These are phyloP conservation scores for Breynia disticha DNA, from an alignment of 441 rosid genomes.

Conservation along the genomic window DNA sequence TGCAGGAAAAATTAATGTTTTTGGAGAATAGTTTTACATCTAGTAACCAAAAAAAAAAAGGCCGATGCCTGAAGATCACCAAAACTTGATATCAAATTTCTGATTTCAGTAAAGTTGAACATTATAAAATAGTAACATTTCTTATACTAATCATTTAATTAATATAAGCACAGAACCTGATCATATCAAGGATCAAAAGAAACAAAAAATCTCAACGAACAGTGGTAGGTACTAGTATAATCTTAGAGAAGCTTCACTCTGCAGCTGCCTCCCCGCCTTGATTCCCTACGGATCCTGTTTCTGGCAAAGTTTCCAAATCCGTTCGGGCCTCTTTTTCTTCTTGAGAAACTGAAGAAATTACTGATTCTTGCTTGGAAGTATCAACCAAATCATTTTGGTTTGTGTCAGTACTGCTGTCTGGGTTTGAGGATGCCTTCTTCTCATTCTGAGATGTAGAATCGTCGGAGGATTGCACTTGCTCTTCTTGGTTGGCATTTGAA, in stretches of 20 bases:
- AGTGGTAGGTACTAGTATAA: constrained; percentile 4
- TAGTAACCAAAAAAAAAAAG: too few relatives aligned
- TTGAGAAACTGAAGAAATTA: constrained; percentile 30
- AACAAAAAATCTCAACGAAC: constrained; percentile 8
- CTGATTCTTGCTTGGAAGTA: constrained; percentile 5
- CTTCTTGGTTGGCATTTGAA: constrained; percentile 1
- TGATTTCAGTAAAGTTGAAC: not conserved
- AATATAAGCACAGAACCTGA: constrained; percentile 8
- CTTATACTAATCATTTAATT: constrained; percentile 9
- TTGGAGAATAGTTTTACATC: too few relatives aligned
- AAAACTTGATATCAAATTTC: not conserved
- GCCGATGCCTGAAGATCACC: too few relatives aligned
- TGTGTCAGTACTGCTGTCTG: constrained; percentile 16
- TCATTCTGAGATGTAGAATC: constrained; percentile 23
- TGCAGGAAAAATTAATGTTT: too few relatives aligned
- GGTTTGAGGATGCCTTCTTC: constrained; percentile 21
- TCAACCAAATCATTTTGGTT: constrained; percentile 18
- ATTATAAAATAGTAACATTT: not conserved
- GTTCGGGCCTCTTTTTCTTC: constrained; percentile 52
- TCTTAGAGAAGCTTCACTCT: constrained; percentile 26
- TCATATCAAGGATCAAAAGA: constrained; percentile 8
- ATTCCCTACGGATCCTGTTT: constrained; percentile 25
- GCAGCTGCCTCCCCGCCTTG: constrained; percentile 39
- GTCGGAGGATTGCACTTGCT: not conserved
- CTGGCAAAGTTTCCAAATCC: constrained; percentile 46